Base-by-base conservation (phyloP, 2,329 filamentous ascomycete species). In the Metarhizium humberi region DNA sequence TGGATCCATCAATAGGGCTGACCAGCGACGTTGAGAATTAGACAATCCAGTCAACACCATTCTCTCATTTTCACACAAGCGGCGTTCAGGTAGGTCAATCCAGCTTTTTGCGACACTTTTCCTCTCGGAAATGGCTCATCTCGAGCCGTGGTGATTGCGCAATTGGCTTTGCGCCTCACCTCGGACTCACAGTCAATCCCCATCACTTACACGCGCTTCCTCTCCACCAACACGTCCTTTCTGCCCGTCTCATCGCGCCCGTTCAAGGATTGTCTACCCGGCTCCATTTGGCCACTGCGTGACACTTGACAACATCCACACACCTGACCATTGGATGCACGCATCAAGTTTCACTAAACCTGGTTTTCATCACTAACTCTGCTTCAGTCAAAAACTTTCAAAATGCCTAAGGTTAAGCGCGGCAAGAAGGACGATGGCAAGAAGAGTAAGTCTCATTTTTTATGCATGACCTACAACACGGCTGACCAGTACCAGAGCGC, bases 351-450 rank as follows among this genome's bases (percentile, higher is more conserved):
- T 16, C 8, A 16, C 38, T 2, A 40, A 40, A 11, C 38, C 38
- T 13, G 11, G 2, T 16, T 40, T 16, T 5, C 11, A 25, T 18
- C 40, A 56, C 54, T 62, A 52, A 64, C 69, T 69, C 29, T 4
- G 14, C 30, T 42, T 57, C 50, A 52, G 61, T 60, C 71, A 66
- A 54, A 38, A 64, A 61, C 53, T 62, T 64, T 66, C 74, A 81
- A 66, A 60, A 84, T 84, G 80, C 78, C 80, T 65, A 84, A 84
- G 75, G 79, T 78, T 50, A 83, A 81, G 75, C 75, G 76, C 61
- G 78, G 75, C 63, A 80, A 81, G 77, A 75, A 73, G 57, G 74
- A 76, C 69, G 81, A 79, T 59, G 65, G 62, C 68, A 83, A 83
- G 79, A 84, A 84, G 78, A 79, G 79, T 82, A 70, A 65, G 78